Base-by-base conservation (phyloP, 2,329 filamentous ascomycete genomes). In the Hysterium pulicare region DNA sequence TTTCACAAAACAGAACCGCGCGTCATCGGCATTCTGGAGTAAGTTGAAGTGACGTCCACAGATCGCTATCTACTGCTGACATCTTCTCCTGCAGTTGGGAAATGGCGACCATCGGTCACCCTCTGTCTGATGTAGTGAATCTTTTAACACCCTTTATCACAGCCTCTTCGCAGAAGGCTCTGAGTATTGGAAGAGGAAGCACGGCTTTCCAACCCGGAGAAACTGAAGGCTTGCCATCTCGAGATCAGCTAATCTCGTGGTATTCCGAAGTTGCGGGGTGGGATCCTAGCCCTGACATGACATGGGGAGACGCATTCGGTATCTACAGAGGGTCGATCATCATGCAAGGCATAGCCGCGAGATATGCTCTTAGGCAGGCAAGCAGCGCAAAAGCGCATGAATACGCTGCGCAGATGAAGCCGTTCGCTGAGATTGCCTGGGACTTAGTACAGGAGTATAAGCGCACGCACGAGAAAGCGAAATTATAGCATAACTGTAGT, bases 101-200 rank as follows among this genome's bases (percentile, higher is more conserved):
- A 72, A 95, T 98, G 89, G 90, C 89, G 26, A 97, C 93, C 0
- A 84, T 96, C 41, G 93, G 93, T n/a, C 91, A 98, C 66, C 93
- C 93, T 1, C 78, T 97, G 17, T 91, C 87, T 5, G 93, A 98
- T 64, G 73, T 97, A 31, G 83, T 84, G 66, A 97, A 97, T 68
- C 74, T 97, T 15, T 66, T 83, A 15, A 55, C 57, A 1, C 73
- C 73, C 3, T 75, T 64, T 50, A 57, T 71, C 2, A 71, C 67
- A 6, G 70, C 72, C 1, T 54, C 54, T 0, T 65, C 60, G 17
- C 55, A 61, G 22, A 61, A 66, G 41, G 66, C 67, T 30, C 51
- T 66, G 33, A 50, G 55, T 36, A 66, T 67, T 6, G 69, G 70
- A 5, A 59, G 63, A 53, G 71, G 62, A 19, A 68, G 67, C 47